Percentiles rank a stretch among this genome's conserved stretches.
Evolutionary conservation across 2,329 filamentous ascomycete genomes (phyloP).

Genomic region (Venturiaceae sp.): DNA sequence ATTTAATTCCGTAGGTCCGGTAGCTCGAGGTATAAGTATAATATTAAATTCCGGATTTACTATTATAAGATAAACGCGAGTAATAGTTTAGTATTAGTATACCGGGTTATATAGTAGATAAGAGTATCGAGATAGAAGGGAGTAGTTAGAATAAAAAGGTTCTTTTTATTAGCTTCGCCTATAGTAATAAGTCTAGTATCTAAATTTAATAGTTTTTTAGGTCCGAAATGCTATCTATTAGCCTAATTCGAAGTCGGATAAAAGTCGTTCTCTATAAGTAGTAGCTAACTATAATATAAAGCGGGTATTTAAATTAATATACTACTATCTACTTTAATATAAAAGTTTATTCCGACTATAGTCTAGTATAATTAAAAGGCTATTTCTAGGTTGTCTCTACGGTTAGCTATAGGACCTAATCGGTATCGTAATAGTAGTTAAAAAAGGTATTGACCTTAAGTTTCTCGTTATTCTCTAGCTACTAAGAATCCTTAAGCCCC

Average conservation of each 20-base stretch:
- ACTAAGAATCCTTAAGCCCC: too few species aligned
- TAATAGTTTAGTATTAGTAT: neutral
- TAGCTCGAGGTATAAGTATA: neutral
- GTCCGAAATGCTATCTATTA: slow-evolving; percentile 2
- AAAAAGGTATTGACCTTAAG: neutral
- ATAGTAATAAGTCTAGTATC: neutral
- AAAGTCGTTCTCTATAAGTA: neutral
- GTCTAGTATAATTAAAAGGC: neutral
- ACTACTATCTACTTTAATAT: neutral
- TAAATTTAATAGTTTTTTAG: neutral
- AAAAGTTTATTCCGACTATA: neutral
- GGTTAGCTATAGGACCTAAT: neutral
- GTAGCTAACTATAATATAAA: neutral
- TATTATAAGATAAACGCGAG: neutral
- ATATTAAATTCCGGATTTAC: neutral
- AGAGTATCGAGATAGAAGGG: slow-evolving; percentile 1
- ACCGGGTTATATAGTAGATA: neutral
- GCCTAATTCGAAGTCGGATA: slow-evolving; percentile 1
- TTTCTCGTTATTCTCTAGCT: neutral
- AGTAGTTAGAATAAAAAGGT: slow-evolving; percentile 1
- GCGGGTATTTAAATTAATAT: neutral
- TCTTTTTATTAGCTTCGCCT: neutral
- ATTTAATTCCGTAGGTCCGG: neutral
- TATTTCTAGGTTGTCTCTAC: neutral
- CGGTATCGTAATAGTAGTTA: neutral